phyloP scores from a whole-genome alignment of 176 grass and related monocot species.

The Echinochloa phyllopogon region DNA sequence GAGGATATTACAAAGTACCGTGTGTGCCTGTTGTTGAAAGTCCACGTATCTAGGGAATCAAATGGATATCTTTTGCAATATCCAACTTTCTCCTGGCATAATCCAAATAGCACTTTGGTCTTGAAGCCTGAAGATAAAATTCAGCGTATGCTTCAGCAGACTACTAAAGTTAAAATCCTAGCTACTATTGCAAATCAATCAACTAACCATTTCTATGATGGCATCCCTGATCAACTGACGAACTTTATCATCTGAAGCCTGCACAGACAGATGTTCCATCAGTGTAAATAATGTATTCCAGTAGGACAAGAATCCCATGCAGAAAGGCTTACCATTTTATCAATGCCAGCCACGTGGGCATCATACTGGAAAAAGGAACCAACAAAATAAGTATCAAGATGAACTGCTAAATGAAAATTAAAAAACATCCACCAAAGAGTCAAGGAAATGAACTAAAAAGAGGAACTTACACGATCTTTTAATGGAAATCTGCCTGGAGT shows the following conservation, averaged over 20 bases:
- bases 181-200: not conserved
- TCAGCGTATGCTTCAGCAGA: not conserved
- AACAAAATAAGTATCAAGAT: not conserved
- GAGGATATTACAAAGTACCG: no score
- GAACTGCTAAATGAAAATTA: not conserved
- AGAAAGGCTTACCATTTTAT: slow-evolving; percentile 7
- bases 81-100: slow-evolving; percentile 5
- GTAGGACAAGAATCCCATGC: not conserved
- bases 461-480: not conserved
- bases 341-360: not conserved
- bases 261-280: not conserved
- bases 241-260: slow-evolving; percentile 12
- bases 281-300: not conserved
- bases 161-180: not conserved
- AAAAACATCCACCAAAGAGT: not conserved
- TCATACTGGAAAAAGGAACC: slow-evolving; percentile 32
- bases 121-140: not conserved
- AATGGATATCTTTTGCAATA: not conserved
- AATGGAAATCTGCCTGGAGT: not conserved
- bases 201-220: not conserved
- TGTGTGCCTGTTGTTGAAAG: no score
- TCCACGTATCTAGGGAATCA: not conserved
- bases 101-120: not conserved
- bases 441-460: not conserved
- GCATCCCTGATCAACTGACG: not conserved